phyloP scores from a whole-genome alignment of 495 filamentous ascomycete genomes.

The Penicillium daleae region DNA sequence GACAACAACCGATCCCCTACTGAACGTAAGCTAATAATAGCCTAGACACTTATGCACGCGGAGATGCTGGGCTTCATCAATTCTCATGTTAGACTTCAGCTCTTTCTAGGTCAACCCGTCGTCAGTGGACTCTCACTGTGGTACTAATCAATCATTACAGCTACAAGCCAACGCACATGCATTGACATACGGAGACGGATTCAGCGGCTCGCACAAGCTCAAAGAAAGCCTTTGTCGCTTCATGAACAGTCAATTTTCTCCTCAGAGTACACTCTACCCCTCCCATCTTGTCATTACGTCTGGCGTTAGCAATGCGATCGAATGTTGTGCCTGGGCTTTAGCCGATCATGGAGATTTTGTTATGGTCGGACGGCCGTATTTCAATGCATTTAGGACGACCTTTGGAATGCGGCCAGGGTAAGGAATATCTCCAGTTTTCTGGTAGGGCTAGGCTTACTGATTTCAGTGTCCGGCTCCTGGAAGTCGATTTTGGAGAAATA shows the following conservation, averaged over 20 bases:
- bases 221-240: conserved; percentile 30
- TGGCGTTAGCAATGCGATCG: conserved; percentile 33
- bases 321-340: conserved; percentile 33
- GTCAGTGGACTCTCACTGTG: not conserved
- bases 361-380: conserved; percentile 35
- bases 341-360: conserved; percentile 35
- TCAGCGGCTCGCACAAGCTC: conserved; percentile 26
- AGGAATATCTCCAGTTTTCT: not conserved
- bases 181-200: conserved; percentile 36
- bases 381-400: conserved; percentile 23
- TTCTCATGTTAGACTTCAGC: conserved; percentile 11
- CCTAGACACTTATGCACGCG: conserved; percentile 20
- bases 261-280: conserved; percentile 14
- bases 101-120: not conserved
- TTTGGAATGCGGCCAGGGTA: conserved; percentile 14
- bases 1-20: not conserved
- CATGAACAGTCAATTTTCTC: conserved; percentile 28
- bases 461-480: conserved; percentile 34
- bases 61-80: conserved; percentile 23
- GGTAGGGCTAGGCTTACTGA: not conserved
- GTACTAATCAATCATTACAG: conserved; percentile 15
- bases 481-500: conserved; percentile 38
- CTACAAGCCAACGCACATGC: conserved; percentile 14
- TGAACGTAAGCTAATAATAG: not conserved
- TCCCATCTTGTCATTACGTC: conserved; percentile 31